Evolutionary conservation across 2,329 filamentous ascomycete species (phyloP).

Genomic region (Akanthomyces muscarius): DNA sequence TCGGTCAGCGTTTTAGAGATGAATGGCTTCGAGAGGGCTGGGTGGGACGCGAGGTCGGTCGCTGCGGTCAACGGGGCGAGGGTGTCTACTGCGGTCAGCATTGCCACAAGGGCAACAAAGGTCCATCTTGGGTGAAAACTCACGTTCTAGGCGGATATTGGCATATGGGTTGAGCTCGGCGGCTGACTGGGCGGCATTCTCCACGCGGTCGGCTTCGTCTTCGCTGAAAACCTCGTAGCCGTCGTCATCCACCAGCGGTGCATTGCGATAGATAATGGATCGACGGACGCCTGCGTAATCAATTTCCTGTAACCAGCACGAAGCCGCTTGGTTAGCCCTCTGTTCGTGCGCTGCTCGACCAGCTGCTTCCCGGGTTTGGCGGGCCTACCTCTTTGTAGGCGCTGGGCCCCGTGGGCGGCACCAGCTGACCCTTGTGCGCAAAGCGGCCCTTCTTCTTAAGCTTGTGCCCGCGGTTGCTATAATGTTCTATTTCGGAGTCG

Average conservation of each 20-base stretch:
- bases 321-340: neutral
- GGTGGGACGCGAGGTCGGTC: conserved; percentile 70
- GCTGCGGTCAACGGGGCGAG: conserved; percentile 72
- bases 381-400: conserved; percentile 65
- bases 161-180: conserved; percentile 71
- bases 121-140: conserved; percentile 26
- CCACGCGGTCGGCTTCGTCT: conserved; percentile 62
- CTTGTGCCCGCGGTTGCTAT: conserved; percentile 74
- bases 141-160: conserved; percentile 67
- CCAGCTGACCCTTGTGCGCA: conserved; percentile 65
- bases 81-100: conserved; percentile 51
- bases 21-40: conserved; percentile 70
- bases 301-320: conserved; percentile 49
- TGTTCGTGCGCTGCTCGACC: neutral
- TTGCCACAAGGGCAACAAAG: neutral
- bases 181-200: conserved; percentile 58
- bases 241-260: conserved; percentile 69
- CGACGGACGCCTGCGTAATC: conserved; percentile 71
- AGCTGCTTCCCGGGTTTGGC: conserved; percentile 9
- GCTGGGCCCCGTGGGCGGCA: conserved; percentile 60
- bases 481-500: conserved; percentile 65
- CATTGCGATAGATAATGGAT: conserved; percentile 70
- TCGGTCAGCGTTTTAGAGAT: conserved; percentile 68
- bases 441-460: conserved; percentile 72
- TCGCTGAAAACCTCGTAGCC: conserved; percentile 72